Evolutionary conservation across 192 early-diverging fungal genomes (phyloP), one percentile per base, ranked within the genome.

Genomic region (Diversispora eburnea): DNA sequence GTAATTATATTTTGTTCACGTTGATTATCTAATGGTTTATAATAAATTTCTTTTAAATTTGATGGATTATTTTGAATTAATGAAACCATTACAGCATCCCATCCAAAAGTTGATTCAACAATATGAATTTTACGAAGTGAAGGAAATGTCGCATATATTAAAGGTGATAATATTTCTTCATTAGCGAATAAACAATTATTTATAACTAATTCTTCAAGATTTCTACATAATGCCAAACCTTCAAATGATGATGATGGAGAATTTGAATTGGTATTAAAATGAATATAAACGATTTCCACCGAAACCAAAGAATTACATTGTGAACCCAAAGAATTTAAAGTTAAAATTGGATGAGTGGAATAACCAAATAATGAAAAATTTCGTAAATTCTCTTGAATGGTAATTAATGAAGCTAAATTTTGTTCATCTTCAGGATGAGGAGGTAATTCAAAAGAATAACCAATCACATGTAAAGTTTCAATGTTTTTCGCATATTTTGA

Each of bases 361-460:
- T 73, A 62, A 62, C 71, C 71, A 41, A 73, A 73, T 41, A 73
- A 41, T 60, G 60, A 62, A 22, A 73, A 62, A 15, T 17, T 22
- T 62, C 33, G 47, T 39, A 73, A 41, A 58, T 62, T 55, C 15
- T 47, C 61, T 61, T 73, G 71, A 17, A 47, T 62, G 1, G 6
- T 61, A 19, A 73, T 73, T n/a, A 73, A 73, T 3, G 45, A 59
- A 22, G 45, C 57, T 48, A 73, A 73, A 73, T 73, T 49, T 47
- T 73, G 52, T 41, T 73, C 71, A 49, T 73, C 71, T 17, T 47
- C 45, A 25, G 54, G 60, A 58, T 73, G 54, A 33, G 71, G 71
- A n/a, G 71, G 19, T n/a, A 19, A 45, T 41, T 46, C n/a, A 58
- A 73, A 61, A 19, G 71, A 59, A 49, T 73, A 73, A 42, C 25